Evolutionary conservation across 1,284 basidiomycete genomes (phyloP), one percentile per base, ranked within the genome.

Genomic region (Pisolithus thermaeus): DNA sequence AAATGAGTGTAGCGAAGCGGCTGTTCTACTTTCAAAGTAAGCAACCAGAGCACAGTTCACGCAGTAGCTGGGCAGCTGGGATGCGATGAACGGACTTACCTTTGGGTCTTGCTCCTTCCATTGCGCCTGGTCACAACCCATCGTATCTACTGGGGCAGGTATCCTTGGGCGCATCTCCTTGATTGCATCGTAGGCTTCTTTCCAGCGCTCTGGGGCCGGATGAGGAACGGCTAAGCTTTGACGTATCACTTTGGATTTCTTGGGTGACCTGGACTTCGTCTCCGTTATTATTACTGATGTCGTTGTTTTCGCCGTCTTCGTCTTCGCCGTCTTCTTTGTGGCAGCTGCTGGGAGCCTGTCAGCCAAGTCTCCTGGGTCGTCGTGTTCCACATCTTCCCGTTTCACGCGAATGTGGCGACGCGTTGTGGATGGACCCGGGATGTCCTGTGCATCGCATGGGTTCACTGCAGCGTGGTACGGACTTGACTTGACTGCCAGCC

Each of bases 401-500:
- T 75, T 74, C 52, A 67, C 58, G 40, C 67, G 70, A 52, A 65
- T 67, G 20, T 23, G 64, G 58, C 40, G 65, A 58, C 37, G 52
- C n/a, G 39, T 16, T 1, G 51, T 55, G 12, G 59, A 60, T n/a
- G 53, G 50, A 18, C 46, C 53, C 38, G 58, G 46, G 23, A 38
- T 25, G 39, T 57, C 46, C 23, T 39, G 51, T 16, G 52, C 41
- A 16, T 61, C 52, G 32, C 58, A 76, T 1, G 81, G 62, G n/a
- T 73, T 77, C 12, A 80, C 77, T 16, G 71, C 67, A 2, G 67
- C 44, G 47, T 75, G 59, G 53, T 74, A 73, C 38, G 71, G 67
- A 54, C 79, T 79, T 14, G 68, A 59, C 42, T 66, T 72, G 14
- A 73, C 64, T 8, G 65, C 63, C 6, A 77, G 55, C 59, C 63